Percentiles rank a stretch among this genome's conserved stretches.
Conservation (phyloP, 495 filamentous ascomycete genomes). For the Aspergillus nidulans region DNA sequence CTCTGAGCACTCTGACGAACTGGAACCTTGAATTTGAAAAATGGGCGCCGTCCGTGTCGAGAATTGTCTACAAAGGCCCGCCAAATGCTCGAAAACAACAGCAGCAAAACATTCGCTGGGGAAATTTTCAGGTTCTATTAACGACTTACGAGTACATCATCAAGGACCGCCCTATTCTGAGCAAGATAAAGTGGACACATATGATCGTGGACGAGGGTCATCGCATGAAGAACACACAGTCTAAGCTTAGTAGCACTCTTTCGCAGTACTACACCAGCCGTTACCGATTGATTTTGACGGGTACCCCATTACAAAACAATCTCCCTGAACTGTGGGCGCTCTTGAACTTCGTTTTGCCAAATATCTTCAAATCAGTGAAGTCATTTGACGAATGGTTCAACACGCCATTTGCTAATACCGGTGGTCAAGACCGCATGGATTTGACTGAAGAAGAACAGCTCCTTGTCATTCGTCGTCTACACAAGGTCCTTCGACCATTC, state of each 20-base stretch:
- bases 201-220: conserved; percentile 99
- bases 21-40: conserved; percentile 99
- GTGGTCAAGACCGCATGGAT: conserved; percentile 97
- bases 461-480: conserved; percentile 94
- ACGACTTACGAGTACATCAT: conserved; percentile 99
- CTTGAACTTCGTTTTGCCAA: conserved; percentile 96
- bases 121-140: conserved; percentile 90
- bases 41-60: conserved; percentile 83
- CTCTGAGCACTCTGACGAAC: conserved; percentile 92
- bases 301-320: conserved; percentile 97
- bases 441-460: conserved; percentile 98
- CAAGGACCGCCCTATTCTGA: conserved; percentile 89
- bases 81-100: conserved; percentile 84
- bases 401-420: conserved; percentile 97
- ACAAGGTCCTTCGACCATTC: conserved; percentile 97
- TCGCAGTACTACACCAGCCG: conserved; percentile 91
- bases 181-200: conserved; percentile 98
- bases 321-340: conserved; percentile 93
- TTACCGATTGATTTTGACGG: conserved; percentile 93
- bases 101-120: conserved; percentile 89
- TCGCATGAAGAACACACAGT: conserved; percentile 98
- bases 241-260: conserved; percentile 91
- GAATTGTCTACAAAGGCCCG: conserved; percentile 95
- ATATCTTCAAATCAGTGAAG: conserved; percentile 98
- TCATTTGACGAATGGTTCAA: conserved; percentile 99